These are phyloP conservation scores for Hanseniaspora jakobsenii DNA, from an alignment of 805 yeast genomes.

Conservation along the genomic window DNA sequence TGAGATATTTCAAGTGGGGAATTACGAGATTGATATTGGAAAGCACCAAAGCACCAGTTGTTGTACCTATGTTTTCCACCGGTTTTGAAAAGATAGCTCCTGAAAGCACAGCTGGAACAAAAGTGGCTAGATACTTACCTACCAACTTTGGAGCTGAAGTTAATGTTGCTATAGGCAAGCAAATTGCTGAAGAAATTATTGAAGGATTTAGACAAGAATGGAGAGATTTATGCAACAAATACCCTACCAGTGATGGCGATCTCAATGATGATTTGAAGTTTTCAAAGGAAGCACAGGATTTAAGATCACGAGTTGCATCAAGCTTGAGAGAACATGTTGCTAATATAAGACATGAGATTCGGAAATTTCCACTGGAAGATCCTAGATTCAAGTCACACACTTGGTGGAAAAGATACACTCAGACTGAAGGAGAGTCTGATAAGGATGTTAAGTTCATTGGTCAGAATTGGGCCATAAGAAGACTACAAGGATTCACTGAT, in stretches of 20 bases:
- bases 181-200: constrained; percentile 49
- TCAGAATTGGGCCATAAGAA: constrained; percentile 67
- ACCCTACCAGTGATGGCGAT: constrained; percentile 39
- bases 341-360: constrained; percentile 31
- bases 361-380: constrained; percentile 49
- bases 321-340: constrained; percentile 54
- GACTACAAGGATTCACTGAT: constrained; percentile 42
- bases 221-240: constrained; percentile 47
- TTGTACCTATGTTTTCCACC: constrained; percentile 71
- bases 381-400: constrained; percentile 50
- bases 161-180: constrained; percentile 58
- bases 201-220: constrained; percentile 56
- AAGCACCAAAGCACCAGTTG: constrained; percentile 68
- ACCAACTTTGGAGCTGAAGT: constrained; percentile 55
- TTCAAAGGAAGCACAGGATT: constrained; percentile 51
- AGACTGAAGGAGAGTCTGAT: constrained; percentile 52
- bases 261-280: constrained; percentile 47
- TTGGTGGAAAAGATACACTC: constrained; percentile 66
- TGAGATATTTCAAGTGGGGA: constrained; percentile 96
- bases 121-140: constrained; percentile 50
- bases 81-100: constrained; percentile 86
- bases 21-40: constrained; percentile 73
- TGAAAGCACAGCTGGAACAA: constrained; percentile 45
- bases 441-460: constrained; percentile 65
- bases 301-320: constrained; percentile 61